Percentiles rank a stretch among this genome's conserved stretches.
Conservation (phyloP, 768 basidiomycete genomes). For the Termitomyces sp. region DNA sequence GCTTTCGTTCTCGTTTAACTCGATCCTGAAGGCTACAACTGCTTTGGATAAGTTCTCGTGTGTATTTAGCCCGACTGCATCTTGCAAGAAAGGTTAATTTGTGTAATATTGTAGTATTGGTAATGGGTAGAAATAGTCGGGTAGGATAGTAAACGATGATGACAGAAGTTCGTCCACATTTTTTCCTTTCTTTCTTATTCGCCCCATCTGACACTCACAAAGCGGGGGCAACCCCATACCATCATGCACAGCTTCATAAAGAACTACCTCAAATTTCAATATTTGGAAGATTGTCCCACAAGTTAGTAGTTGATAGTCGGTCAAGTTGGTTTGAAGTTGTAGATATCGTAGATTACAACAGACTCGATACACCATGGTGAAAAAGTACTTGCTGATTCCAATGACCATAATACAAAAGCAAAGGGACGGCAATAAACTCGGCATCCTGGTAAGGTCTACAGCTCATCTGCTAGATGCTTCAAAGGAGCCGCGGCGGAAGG, state of each 20-base stretch:
- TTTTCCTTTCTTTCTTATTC: too few species aligned
- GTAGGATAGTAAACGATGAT: too few species aligned
- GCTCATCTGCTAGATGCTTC: conserved; percentile 16
- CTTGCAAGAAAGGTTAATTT: background rate
- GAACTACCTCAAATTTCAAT: background rate
- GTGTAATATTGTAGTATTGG: too few species aligned
- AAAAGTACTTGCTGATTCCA: background rate
- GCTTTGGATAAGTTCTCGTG: background rate
- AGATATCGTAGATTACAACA: background rate
- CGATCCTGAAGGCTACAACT: background rate
- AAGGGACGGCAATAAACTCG: background rate
- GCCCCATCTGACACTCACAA: too few species aligned
- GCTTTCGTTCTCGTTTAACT: background rate
- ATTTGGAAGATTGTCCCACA: background rate
- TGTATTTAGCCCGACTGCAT: background rate
- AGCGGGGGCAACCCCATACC: too few species aligned
- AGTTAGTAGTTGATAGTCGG: background rate
- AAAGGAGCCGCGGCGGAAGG: conserved; percentile 4
- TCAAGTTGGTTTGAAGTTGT: background rate
- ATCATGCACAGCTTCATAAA: background rate
- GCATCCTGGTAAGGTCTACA: conserved; percentile 7
- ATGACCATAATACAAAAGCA: background rate
- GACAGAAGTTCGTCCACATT: too few species aligned
- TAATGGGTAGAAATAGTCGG: too few species aligned
- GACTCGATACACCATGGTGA: background rate